Percentiles rank a stretch among this genome's conserved stretches.
Evolutionary conservation across 176 grass and related monocot species (phyloP).

Genomic region (Zea luxurians): DNA sequence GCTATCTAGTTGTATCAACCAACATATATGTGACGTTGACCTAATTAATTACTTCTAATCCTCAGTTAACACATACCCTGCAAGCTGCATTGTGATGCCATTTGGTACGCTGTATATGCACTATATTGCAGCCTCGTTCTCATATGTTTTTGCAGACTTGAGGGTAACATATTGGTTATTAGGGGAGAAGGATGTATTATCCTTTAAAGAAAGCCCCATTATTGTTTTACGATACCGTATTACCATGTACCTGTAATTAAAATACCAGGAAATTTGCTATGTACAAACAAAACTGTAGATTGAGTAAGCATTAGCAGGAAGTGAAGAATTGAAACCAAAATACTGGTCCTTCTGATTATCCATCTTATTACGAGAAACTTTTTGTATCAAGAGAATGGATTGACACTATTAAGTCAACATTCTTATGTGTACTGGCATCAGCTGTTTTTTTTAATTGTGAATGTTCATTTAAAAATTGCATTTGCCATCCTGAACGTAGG

Average conservation of each 20-base stretch:
- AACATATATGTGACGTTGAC: slow-evolving; percentile 9
- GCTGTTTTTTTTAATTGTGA: background rate
- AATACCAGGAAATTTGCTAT: background rate
- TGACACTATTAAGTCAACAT: background rate
- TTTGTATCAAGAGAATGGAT: background rate
- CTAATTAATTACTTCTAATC: background rate
- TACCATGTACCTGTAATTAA: slow-evolving; percentile 1
- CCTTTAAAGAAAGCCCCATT: slow-evolving; percentile 1
- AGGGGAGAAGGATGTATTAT: background rate
- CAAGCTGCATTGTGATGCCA: slow-evolving; percentile 6
- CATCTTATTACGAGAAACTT: slow-evolving; percentile 8
- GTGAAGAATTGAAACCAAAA: background rate
- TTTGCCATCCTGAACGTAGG: slow-evolving; percentile 12
- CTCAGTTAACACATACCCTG: background rate
- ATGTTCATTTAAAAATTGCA: slow-evolving; percentile 24
- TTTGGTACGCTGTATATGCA: background rate
- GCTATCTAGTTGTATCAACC: background rate
- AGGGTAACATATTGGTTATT: background rate
- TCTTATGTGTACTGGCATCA: background rate
- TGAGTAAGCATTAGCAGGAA: background rate
- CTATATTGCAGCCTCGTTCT: background rate
- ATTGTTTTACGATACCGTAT: slow-evolving; percentile 19
- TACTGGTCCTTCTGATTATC: background rate
- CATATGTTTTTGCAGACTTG: background rate
- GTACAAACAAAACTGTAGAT: background rate